Base-by-base conservation (phyloP, 202 grass and related monocot genomes). In the Panicum hallii region DNA sequence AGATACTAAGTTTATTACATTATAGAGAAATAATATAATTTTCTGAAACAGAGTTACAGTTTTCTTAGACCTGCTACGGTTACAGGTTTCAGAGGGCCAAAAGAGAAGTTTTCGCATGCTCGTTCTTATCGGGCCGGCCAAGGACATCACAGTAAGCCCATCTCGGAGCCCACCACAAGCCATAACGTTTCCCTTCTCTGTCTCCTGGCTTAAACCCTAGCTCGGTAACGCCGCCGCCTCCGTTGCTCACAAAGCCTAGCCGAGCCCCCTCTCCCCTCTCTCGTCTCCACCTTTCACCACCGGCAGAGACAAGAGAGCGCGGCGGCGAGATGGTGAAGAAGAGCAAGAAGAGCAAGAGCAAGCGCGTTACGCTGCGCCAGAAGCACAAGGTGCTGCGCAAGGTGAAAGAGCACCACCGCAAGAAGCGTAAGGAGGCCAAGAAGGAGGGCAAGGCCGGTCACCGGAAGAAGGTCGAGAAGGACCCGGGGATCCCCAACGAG, bases 341-440 rank as follows among this genome's bases (percentile, higher is more conserved):
- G 71, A 87, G 88, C 45, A 90, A 90, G 79, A 90, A 99, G 86
- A 99, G 93, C 84, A 99, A 99, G 83, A 99, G 97, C 83, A 99
- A 99, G 90, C 93, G 97, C n/a, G 66, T 99, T 0, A 73, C 93
- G 72, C 80, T 97, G 30, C 79, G 68, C 22, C 86, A 94, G 80
- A 99, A 99, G 77, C 87, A 99, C 87, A 99, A 97, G 88, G 90
- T 99, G 77, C 72, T 94, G n/a, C 89, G 84, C 84, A 99, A 94
- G 88, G 97, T 99, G 70, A 94, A 97, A 77, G 93, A 97, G 83
- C 97, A 99, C 88, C 97, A 99, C 72, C 93, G 85, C 77, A 99
- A 99, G 90, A 97, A 99, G 88, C 91, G 93, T n/a, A 96, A 99
- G 88, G 97, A 99, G 86, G 97, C 97, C 38, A 96, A 81, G 90